These are phyloP conservation scores for Aspergillus latus DNA, from an alignment of 2,329 filamentous ascomycete genomes.

Conservation along the genomic window DNA sequence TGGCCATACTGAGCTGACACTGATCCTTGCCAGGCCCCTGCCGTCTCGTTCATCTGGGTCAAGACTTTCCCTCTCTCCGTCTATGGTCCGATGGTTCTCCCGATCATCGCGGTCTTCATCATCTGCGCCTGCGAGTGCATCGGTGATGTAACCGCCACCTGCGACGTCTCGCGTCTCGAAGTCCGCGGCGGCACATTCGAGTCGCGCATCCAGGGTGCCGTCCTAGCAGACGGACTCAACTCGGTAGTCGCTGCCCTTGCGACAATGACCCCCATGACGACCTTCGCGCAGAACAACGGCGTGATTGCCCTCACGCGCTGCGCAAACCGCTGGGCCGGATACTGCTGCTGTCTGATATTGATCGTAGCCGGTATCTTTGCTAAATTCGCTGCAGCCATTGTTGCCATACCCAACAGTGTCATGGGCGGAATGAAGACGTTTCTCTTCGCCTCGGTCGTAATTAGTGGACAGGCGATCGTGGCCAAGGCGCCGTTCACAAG, in stretches of 20 bases:
- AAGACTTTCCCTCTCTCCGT: conserved; percentile 64
- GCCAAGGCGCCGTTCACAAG: conserved; percentile 62
- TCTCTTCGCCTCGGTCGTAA: conserved; percentile 64
- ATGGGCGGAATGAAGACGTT: conserved; percentile 59
- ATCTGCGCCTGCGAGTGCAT: conserved; percentile 69
- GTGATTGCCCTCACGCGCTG: conserved; percentile 68
- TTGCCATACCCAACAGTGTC: conserved; percentile 59
- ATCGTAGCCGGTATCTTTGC: conserved; percentile 69
- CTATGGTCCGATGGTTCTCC: conserved; percentile 66
- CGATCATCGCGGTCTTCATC: conserved; percentile 58
- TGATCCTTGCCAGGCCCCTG: conserved; percentile 47
- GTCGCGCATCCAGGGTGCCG: conserved; percentile 66
- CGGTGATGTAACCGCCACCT: conserved; percentile 67
- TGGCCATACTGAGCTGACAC: too few relatives aligned
- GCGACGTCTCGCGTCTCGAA: conserved; percentile 63
- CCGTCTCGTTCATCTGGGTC: conserved; percentile 67
- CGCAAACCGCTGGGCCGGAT: conserved; percentile 67
- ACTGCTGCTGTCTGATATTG: conserved; percentile 65
- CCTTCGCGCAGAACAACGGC: conserved; percentile 69
- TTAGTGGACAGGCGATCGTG: conserved; percentile 66
- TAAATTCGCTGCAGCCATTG: conserved; percentile 68
- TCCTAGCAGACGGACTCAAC: conserved; percentile 65
- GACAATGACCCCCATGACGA: conserved; percentile 68
- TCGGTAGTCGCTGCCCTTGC: conserved; percentile 62
- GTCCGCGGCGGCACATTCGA: conserved; percentile 66